Base-by-base conservation (phyloP, 1,284 basidiomycete genomes). In the Meira miltonrushii region DNA sequence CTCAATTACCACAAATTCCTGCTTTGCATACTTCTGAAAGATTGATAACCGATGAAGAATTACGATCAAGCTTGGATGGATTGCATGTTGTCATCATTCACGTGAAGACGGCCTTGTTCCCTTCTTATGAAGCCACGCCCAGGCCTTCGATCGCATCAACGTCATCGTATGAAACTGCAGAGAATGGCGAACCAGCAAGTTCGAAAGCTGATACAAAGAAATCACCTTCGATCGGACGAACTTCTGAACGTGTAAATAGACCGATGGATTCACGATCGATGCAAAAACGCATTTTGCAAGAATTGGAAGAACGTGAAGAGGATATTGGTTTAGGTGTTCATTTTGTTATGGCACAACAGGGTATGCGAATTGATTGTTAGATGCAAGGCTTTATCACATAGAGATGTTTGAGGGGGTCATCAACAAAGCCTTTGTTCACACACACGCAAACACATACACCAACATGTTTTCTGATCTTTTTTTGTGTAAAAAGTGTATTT, bases 31-130 rank as follows among this genome's bases (percentile, higher is more conserved):
- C 40, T 6, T 38, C 59, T 10, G 57, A 39, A 41, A 49, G 33
- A 10, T 9, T 11, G 13, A 25, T 54, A 1, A 41, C 17, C 9
- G 49, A 72, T 43, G 59, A 50, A 6, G 71, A 70, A 17, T 47
- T 71, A 10, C 37, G 53, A 1, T 64, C 61, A 1, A 62, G 62
- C 25, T 55, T 74, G 19, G 23, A 55, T 7, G 72, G 72, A 2
- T 49, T 74, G 12, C 60, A 57, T 1, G 64, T 74, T 3, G 61
- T 74, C 37, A 62, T 74, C 28, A 70, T 72, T 41, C 72, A 74
- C 48, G 71, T 74, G 57, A 74, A 74, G 47, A 66, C 68, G 4
- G 68, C 70, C 1, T 51, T 74, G 11, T 74, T 72, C 44, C 71
- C 71, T 5, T 67, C 61, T 1, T 71, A 61, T 52, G 57, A 61